Conservation (phyloP, 2,329 filamentous ascomycete species). For the Cryoendolithus antarcticus region DNA sequence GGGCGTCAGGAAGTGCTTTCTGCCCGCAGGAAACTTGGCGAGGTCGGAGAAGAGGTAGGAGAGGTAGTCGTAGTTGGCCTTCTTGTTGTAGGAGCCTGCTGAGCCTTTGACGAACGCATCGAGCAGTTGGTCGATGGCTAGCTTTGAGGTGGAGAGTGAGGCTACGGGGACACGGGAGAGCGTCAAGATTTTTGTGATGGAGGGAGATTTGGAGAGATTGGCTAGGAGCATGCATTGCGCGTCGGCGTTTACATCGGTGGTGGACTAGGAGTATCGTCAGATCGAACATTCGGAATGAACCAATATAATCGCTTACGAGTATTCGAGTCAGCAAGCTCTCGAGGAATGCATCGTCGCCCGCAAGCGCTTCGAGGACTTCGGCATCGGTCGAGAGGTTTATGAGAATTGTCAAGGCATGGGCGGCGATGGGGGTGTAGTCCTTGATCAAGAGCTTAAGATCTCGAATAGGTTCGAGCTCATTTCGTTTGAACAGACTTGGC, state of each 20-base stretch:
- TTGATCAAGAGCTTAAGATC: slow-evolving; percentile 77
- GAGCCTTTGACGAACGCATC: slow-evolving; percentile 94
- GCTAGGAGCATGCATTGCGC: slow-evolving; percentile 83
- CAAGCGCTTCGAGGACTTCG: slow-evolving; percentile 61
- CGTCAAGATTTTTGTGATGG: slow-evolving; percentile 54
- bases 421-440: slow-evolving; percentile 86
- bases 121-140: slow-evolving; percentile 78
- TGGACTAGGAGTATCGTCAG: slow-evolving; percentile 36
- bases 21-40: slow-evolving; percentile 58
- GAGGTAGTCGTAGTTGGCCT: slow-evolving; percentile 83
- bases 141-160: slow-evolving; percentile 57
- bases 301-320: slow-evolving; percentile 51
- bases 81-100: slow-evolving; percentile 67
- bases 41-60: slow-evolving; percentile 91
- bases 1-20: slow-evolving; percentile 40
- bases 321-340: slow-evolving; percentile 60
- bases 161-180: slow-evolving; percentile 57
- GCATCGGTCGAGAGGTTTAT: slow-evolving; percentile 71
- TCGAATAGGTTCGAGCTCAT: slow-evolving; percentile 65
- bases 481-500: slow-evolving; percentile 70
- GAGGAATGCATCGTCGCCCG: slow-evolving; percentile 69
- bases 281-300: slow-evolving; percentile 1
- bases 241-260: slow-evolving; percentile 70
- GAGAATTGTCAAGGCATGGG: slow-evolving; percentile 81
- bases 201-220: slow-evolving; percentile 75